phyloP scores from a whole-genome alignment of 352 stramenopile species.

The Phytophthora fragariae region DNA sequence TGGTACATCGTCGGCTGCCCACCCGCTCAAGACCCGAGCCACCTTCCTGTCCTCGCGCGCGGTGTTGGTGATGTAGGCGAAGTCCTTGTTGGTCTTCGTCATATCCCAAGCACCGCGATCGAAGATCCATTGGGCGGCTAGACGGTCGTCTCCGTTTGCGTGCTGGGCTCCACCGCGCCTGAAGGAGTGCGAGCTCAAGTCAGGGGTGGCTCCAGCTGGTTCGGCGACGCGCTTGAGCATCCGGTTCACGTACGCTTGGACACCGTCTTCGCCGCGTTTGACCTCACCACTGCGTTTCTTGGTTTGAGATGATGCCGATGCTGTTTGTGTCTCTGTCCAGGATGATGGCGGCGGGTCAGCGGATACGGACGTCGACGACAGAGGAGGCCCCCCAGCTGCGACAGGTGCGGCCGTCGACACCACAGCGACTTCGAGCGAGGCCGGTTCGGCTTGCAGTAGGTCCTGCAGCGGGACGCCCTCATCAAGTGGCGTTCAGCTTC shows the following conservation, averaged over 20 bases:
- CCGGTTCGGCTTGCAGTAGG: background rate
- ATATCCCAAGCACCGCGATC: background rate
- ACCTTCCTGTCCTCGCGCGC: background rate
- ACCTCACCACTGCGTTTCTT: background rate
- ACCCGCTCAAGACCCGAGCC: background rate
- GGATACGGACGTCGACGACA: background rate
- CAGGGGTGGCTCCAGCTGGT: background rate
- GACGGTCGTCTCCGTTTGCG: background rate
- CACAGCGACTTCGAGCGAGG: background rate
- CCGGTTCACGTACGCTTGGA: slow-evolving; percentile 26
- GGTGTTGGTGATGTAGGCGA: background rate
- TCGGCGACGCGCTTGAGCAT: background rate
- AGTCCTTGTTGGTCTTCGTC: background rate
- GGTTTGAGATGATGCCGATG: background rate
- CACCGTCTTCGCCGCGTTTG: background rate
- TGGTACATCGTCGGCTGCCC: background rate
- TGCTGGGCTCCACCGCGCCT: background rate
- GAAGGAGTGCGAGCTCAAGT: background rate
- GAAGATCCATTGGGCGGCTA: background rate
- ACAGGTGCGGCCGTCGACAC: background rate
- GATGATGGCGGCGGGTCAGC: background rate
- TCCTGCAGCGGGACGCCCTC: background rate
- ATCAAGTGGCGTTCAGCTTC: background rate
- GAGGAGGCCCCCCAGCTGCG: background rate
- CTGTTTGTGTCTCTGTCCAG: background rate